Percentiles rank a stretch among this genome's conserved stretches.
Evolutionary conservation across 192 early-diverging fungal species (phyloP).

Genomic region (Jimgerdemannia flammicorona): DNA sequence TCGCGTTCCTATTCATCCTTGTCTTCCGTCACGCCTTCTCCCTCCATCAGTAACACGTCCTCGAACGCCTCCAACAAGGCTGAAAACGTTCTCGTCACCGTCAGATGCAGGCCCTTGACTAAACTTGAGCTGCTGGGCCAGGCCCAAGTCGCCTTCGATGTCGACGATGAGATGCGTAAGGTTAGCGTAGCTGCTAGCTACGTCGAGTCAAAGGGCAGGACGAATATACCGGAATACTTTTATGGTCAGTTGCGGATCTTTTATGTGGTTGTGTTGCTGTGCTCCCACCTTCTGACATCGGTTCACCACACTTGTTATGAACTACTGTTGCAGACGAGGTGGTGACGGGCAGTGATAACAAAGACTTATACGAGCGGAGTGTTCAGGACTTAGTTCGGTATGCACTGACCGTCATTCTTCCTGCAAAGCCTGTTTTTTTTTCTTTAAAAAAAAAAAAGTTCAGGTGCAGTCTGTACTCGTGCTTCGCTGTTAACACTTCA

Average conservation of each 20-base stretch:
- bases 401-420: neutral
- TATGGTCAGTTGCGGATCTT: constrained; percentile 29
- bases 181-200: constrained; percentile 28
- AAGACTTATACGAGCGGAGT: constrained; percentile 41
- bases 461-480: too few relatives aligned
- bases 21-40: neutral
- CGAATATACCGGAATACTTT: constrained; percentile 28
- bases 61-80: too few relatives aligned
- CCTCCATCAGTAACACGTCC: neutral
- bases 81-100: constrained; percentile 65
- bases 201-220: constrained; percentile 19
- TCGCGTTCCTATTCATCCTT: neutral
- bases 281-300: neutral
- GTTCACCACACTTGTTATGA: too few relatives aligned
- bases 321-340: constrained; percentile 50
- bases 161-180: constrained; percentile 18
- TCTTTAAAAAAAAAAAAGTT: too few relatives aligned
- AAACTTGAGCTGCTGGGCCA: constrained; percentile 48
- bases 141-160: constrained; percentile 35
- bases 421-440: too few relatives aligned
- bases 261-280: too few relatives aligned
- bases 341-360: constrained; percentile 50
- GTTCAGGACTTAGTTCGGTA: constrained; percentile 28
- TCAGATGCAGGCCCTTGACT: constrained; percentile 69
- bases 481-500: too few relatives aligned